Evolutionary conservation across 1,284 basidiomycete genomes (phyloP), one percentile per base, ranked within the genome.

Genomic region (Austropuccinia psidii): DNA sequence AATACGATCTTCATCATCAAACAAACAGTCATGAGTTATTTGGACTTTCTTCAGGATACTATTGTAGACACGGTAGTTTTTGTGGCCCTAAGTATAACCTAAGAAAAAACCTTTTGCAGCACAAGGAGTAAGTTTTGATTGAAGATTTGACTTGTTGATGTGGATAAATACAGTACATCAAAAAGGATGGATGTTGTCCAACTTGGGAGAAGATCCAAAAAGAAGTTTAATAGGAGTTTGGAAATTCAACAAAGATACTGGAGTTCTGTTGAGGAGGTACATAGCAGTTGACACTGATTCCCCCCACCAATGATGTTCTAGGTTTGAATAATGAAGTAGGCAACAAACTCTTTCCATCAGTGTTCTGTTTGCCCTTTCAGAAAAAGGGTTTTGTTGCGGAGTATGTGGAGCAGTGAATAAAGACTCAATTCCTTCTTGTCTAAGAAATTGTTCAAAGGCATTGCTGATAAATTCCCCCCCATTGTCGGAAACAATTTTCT

Each of bases 331-430:
- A 4, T n/a, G 7, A 3, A 67, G 50, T n/a, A 55, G 24, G 24
- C 49, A 47, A 21, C 35, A n/a, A 6, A 50, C 39, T 41, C 39
- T 67, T 31, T 66, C 47, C 7, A 45, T 54, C 19, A 47, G 50
- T 1, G 33, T 66, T 29, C n/a, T 6, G 24, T 55, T 67, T 29
- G 49, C 65, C 8, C 50, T 27, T 29, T 67, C 65, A 24, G 65
- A 31, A 29, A 67, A 31, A 15, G 47, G 47, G 31, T 67, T 67
- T 55, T 67, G 65, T 29, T 67, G 65, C 13, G 65, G 65, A 17
- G 27, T 67, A 45, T 67, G 54, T 15, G 64, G 64, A 35, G 64
- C 31, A n/a, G 64, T 52, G 9, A 24, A 21, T 7, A 52, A 17
- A 24, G 37, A 31, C 27, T 37, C 19, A 6, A 67, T 37, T 1